These are phyloP conservation scores for Alectoria sarmentosa DNA, from an alignment of 495 filamentous ascomycete genomes.

Conservation along the genomic window DNA sequence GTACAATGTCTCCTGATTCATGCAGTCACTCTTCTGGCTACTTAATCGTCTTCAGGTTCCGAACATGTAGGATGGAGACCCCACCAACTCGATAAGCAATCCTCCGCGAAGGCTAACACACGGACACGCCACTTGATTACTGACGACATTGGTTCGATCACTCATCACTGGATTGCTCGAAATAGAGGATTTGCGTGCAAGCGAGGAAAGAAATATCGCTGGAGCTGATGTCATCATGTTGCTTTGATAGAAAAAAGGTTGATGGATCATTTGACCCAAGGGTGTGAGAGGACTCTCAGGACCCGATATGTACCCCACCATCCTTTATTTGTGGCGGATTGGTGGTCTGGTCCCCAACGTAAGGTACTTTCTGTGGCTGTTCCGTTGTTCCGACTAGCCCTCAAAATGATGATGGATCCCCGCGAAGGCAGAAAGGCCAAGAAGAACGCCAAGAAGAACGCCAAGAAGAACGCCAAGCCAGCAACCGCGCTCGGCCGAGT, in stretches of 20 bases:
- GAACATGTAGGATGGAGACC: not conserved
- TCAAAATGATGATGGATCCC: not conserved
- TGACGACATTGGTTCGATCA: not conserved
- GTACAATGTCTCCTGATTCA: no score
- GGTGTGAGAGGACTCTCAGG: not conserved
- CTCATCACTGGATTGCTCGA: not conserved
- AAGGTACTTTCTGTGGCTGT: not conserved
- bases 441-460: no score
- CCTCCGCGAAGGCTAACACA: not conserved
- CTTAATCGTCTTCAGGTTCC: not conserved
- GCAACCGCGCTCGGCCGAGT: not conserved
- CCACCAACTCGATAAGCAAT: not conserved
- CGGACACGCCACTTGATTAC: not conserved
- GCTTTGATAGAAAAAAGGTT: not conserved
- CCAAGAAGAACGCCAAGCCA: conserved; percentile 6
- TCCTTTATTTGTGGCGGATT: not conserved
- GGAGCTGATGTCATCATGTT: not conserved
- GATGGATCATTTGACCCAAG: not conserved
- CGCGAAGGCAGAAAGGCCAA: no score
- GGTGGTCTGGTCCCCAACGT: no score
- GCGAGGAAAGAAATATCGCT: not conserved
- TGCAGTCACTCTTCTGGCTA: no score
- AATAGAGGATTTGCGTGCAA: not conserved
- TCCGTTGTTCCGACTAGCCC: not conserved
- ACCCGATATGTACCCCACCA: not conserved